Evolutionary conservation across 2,329 filamentous ascomycete species (phyloP).

Genomic region (Penicillium sp.): DNA sequence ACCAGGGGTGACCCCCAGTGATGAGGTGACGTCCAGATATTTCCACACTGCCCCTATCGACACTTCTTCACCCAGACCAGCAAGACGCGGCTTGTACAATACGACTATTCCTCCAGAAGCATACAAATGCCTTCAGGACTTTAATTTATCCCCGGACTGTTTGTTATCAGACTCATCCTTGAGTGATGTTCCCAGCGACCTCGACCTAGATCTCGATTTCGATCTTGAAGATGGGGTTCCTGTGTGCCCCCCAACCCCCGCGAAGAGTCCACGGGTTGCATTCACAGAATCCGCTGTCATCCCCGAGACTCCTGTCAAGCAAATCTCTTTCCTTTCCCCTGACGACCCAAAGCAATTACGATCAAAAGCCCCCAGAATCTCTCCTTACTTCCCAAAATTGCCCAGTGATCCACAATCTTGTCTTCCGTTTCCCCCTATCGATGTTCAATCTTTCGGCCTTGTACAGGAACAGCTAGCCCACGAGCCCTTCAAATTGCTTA

Average conservation of each 20-base stretch:
- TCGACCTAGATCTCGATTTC: conserved; percentile 27
- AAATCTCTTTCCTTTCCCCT: neutral
- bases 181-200: conserved; percentile 36
- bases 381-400: conserved; percentile 44
- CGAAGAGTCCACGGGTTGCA: neutral
- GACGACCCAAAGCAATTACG: conserved; percentile 13
- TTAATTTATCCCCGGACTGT: conserved; percentile 16
- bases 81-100: neutral
- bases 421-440: conserved; percentile 66
- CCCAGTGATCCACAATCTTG: conserved; percentile 42
- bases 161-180: conserved; percentile 36
- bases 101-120: conserved; percentile 14
- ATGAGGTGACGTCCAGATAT: conserved; percentile 42
- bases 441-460: conserved; percentile 67
- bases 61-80: neutral
- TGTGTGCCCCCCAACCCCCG: neutral
- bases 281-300: neutral
- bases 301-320: conserved; percentile 7
- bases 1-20: conserved; percentile 34
- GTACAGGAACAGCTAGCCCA: conserved; percentile 77
- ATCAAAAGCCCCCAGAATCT: conserved; percentile 32
- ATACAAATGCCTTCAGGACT: conserved; percentile 12
- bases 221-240: conserved; percentile 2
- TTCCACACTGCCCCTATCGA: conserved; percentile 14
- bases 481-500: conserved; percentile 75